Conservation (phyloP, 331 rosid species). For the Cydonia oblonga region DNA sequence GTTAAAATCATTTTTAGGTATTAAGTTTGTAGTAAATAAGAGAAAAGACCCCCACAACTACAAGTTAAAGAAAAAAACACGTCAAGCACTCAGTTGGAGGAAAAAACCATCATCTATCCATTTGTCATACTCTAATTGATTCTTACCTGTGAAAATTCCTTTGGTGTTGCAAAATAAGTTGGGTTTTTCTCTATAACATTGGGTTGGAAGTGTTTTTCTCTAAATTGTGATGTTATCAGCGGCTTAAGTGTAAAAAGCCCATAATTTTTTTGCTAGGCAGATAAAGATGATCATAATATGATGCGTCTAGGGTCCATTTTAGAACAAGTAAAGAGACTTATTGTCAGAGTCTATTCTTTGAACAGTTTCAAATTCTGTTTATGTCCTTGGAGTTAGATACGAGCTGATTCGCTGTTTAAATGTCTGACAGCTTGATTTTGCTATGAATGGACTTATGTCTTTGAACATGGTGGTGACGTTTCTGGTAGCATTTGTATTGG, state of each 20-base stretch:
- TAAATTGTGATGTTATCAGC: too few species aligned
- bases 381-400: not conserved
- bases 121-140: too few species aligned
- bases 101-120: too few species aligned
- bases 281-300: not conserved
- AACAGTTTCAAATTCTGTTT: not conserved
- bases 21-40: not conserved
- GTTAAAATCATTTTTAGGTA: not conserved
- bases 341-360: not conserved
- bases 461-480: slow-evolving; percentile 92
- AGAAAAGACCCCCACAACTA: too few species aligned
- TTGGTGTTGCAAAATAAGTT: too few species aligned
- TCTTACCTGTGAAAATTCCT: too few species aligned
- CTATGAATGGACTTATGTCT: slow-evolving; percentile 70
- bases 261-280: not conserved
- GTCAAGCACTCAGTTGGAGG: too few species aligned
- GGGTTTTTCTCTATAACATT: too few species aligned
- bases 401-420: not conserved
- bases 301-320: not conserved
- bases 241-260: too few species aligned
- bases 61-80: too few species aligned
- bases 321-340: not conserved
- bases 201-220: too few species aligned
- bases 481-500: slow-evolving; percentile 61
- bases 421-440: slow-evolving; percentile 68